These are phyloP conservation scores for Ganoderma resinaceum DNA, from an alignment of 1,284 basidiomycete genomes.

Conservation along the genomic window DNA sequence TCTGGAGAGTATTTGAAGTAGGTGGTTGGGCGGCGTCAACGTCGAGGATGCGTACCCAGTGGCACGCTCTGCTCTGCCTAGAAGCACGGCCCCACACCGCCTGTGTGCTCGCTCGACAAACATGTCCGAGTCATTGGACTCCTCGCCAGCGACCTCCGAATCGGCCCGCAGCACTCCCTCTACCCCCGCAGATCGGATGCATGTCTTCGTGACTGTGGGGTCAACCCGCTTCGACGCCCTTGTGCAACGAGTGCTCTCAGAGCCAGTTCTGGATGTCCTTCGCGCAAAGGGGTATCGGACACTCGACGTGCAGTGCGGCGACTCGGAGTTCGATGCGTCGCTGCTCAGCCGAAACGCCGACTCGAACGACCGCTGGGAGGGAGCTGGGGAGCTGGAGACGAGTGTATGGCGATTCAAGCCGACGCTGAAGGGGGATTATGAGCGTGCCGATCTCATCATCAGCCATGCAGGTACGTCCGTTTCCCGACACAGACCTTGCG, in stretches of 20 bases:
- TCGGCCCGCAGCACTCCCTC: constrained; percentile 20
- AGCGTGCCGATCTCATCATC: constrained; percentile 79
- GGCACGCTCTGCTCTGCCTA: not conserved
- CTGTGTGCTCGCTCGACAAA: not conserved
- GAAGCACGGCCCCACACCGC: not conserved
- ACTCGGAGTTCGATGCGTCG: constrained; percentile 40
- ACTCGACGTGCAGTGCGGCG: constrained; percentile 82
- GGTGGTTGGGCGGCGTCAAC: constrained; percentile 11
- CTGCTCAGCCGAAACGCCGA: constrained; percentile 29
- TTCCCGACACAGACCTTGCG: constrained; percentile 10
- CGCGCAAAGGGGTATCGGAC: constrained; percentile 58
- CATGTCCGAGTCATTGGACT: constrained; percentile 26
- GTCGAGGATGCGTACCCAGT: constrained; percentile 10
- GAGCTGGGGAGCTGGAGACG: constrained; percentile 55
- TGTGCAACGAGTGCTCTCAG: constrained; percentile 67
- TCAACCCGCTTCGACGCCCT: constrained; percentile 89
- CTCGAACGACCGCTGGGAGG: constrained; percentile 35
- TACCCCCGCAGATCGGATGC: constrained; percentile 48
- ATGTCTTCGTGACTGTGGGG: constrained; percentile 86
- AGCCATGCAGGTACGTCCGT: constrained; percentile 84
- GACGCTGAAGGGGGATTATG: constrained; percentile 71
- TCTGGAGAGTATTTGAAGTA: constrained; percentile 9
- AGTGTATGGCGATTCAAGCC: constrained; percentile 78
- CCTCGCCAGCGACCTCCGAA: constrained; percentile 17
- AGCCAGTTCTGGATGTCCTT: constrained; percentile 62